These are phyloP conservation scores for Tuber borchii DNA, from an alignment of 495 filamentous ascomycete species.

Conservation along the genomic window DNA sequence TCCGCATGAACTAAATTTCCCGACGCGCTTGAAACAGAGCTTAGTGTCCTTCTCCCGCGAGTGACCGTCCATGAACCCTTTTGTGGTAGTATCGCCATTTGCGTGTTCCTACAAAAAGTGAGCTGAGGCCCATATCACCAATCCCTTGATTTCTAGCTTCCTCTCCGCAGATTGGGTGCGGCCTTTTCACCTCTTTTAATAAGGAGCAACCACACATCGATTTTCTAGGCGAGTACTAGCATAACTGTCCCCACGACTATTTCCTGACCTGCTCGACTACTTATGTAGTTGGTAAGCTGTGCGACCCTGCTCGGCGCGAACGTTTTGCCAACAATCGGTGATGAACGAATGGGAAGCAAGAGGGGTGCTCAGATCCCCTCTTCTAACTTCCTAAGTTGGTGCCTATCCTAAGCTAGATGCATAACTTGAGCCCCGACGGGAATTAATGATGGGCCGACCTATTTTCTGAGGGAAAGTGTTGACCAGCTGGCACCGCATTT, in stretches of 20 bases:
- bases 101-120: background rate
- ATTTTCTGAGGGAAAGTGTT: background rate
- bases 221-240: background rate
- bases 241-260: background rate
- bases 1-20: background rate
- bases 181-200: background rate
- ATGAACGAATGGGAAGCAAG: background rate
- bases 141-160: background rate
- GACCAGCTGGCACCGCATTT: background rate
- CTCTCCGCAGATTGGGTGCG: background rate
- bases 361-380: background rate
- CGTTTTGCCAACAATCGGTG: background rate
- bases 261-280: background rate
- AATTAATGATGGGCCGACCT: background rate
- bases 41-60: background rate
- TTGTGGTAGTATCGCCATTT: background rate
- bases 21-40: background rate
- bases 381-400: background rate
- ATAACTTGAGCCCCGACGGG: background rate
- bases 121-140: background rate
- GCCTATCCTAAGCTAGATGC: background rate
- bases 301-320: background rate
- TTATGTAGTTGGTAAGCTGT: background rate
- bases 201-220: background rate
- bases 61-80: background rate